Conservation (phyloP, 1,284 basidiomycete genomes). For the Exobasidium cylindrosporum region DNA sequence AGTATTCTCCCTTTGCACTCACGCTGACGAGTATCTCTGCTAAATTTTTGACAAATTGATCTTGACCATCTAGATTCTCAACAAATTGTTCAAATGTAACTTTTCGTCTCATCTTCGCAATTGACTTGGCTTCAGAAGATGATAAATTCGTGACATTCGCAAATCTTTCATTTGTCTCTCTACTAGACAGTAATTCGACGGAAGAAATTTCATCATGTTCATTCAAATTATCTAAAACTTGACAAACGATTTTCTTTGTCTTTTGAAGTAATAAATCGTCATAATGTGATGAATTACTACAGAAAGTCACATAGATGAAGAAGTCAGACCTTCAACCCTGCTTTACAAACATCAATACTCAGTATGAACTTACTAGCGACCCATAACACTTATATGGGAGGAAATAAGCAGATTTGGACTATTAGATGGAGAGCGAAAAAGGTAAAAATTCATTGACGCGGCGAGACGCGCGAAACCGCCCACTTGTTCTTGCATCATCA, state of each 20-base stretch:
- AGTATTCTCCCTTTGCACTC: not conserved
- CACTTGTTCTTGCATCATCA: too few species aligned
- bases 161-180: not conserved
- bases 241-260: conserved; percentile 26
- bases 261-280: conserved; percentile 34
- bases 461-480: too few species aligned
- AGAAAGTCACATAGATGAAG: too few species aligned
- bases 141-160: not conserved
- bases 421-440: too few species aligned
- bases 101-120: not conserved
- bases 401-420: too few species aligned
- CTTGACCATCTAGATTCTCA: conserved; percentile 29
- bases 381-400: too few species aligned
- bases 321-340: too few species aligned
- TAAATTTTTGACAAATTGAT: conserved; percentile 29
- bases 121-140: not conserved
- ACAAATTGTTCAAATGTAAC: conserved; percentile 34
- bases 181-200: conserved; percentile 16
- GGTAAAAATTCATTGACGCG: too few species aligned
- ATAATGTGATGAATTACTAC: conserved; percentile 23
- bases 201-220: conserved; percentile 28
- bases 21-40: conserved; percentile 34
- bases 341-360: too few species aligned
- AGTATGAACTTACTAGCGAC: too few species aligned
- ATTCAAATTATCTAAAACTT: conserved; percentile 33